Percentiles rank a stretch among this genome's conserved stretches.
phyloP scores from a whole-genome alignment of 2,329 filamentous ascomycete genomes.

The Phyllosticta capitalensis region DNA sequence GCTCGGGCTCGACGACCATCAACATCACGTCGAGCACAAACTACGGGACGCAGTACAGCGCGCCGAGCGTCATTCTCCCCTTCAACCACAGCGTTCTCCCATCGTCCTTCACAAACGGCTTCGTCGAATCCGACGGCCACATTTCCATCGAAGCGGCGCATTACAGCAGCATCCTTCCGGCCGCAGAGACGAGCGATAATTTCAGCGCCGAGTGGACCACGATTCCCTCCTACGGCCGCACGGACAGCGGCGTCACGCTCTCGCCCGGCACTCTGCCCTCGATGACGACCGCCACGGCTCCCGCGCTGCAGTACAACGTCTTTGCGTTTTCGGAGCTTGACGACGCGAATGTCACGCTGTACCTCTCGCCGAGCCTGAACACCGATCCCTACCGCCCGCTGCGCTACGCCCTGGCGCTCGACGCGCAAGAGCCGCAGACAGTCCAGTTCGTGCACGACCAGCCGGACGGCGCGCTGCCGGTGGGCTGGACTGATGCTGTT shows the following conservation, averaged over 20 bases:
- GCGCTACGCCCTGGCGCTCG: slow-evolving; percentile 40
- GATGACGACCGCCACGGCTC: slow-evolving; percentile 21
- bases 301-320: slow-evolving; percentile 29
- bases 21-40: slow-evolving; percentile 25
- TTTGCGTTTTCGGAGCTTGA: slow-evolving; percentile 24
- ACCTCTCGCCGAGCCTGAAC: slow-evolving; percentile 39
- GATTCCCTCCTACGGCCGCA: slow-evolving; percentile 28
- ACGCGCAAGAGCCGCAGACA: slow-evolving; percentile 23
- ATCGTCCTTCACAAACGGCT: slow-evolving; percentile 23
- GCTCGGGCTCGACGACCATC: slow-evolving; percentile 20
- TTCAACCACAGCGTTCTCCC: slow-evolving; percentile 27
- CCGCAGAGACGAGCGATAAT: slow-evolving; percentile 18
- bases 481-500: slow-evolving; percentile 41
- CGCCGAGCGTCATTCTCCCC: slow-evolving; percentile 22
- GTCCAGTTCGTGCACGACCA: slow-evolving; percentile 35
- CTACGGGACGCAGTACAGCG: slow-evolving; percentile 29
- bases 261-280: slow-evolving; percentile 19
- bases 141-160: slow-evolving; percentile 30
- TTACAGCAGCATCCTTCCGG: slow-evolving; percentile 23
- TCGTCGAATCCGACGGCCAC: slow-evolving; percentile 26
- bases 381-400: slow-evolving; percentile 41
- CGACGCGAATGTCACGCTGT: slow-evolving; percentile 28
- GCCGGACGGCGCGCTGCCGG: slow-evolving; percentile 33
- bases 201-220: slow-evolving; percentile 20
- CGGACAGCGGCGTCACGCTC: slow-evolving; percentile 26